A percentile compares a stretch with the other conserved stretches of the same genome.
These are phyloP conservation scores for Diutina scorzettiae DNA, from an alignment of 1,139 yeast genomes.

Conservation along the genomic window DNA sequence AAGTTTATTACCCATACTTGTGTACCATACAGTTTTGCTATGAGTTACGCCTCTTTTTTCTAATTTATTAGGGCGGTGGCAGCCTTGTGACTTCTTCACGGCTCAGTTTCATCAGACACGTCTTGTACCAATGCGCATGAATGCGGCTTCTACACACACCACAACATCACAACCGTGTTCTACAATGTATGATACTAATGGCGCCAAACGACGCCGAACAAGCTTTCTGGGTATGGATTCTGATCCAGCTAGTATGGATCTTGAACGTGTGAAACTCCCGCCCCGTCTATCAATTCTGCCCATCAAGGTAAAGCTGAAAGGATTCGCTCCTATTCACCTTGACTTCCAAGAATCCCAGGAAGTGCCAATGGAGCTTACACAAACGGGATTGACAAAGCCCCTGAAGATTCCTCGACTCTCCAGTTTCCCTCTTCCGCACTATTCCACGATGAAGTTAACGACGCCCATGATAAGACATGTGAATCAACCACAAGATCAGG, in stretches of 20 bases:
- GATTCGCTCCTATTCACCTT: not conserved
- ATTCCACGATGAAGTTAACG: not conserved
- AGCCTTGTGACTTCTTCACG: no score
- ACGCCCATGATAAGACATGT: not conserved
- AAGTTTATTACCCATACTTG: no score
- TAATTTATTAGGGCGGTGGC: no score
- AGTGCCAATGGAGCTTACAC: not conserved
- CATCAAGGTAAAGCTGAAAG: not conserved
- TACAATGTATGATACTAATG: not conserved
- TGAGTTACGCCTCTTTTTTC: no score
- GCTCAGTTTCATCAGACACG: not conserved
- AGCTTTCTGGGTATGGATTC: not conserved
- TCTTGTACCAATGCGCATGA: not conserved
- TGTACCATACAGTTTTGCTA: no score
- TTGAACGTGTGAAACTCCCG: not conserved
- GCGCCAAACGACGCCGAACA: conserved; percentile 1
- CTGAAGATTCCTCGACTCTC: not conserved
- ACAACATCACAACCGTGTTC: not conserved
- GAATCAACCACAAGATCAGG: not conserved
- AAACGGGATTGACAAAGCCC: not conserved
- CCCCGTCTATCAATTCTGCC: not conserved
- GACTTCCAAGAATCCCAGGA: not conserved
- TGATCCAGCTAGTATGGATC: not conserved
- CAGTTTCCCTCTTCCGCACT: not conserved
- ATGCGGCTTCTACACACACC: not conserved